phyloP scores from a whole-genome alignment of 805 yeast genomes.

The Candida easanensis region DNA sequence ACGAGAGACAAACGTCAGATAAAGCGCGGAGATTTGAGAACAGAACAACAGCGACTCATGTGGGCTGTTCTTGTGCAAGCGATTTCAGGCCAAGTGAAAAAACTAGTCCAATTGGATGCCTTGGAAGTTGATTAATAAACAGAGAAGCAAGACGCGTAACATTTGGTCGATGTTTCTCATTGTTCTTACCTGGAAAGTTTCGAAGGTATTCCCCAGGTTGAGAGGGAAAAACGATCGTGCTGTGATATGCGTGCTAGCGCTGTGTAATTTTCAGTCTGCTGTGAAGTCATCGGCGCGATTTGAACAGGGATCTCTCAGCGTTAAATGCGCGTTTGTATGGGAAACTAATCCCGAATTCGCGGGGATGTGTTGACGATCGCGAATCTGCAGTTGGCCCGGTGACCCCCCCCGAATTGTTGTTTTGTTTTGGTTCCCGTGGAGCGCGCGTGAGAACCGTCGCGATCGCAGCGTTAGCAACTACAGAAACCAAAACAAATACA shows the following conservation, averaged over 20 bases:
- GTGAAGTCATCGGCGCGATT: conserved; percentile 2
- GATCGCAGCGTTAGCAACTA: conserved; percentile 4
- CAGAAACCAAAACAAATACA: conserved; percentile 16
- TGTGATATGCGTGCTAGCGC: background rate
- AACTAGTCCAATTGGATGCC: no score
- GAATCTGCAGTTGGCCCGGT: conserved; percentile 7
- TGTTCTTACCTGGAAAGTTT: background rate
- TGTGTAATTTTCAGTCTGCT: conserved; percentile 9
- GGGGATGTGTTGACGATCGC: conserved; percentile 3
- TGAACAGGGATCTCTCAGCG: background rate
- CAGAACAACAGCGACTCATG: no score
- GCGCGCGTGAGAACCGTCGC: background rate
- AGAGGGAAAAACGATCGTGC: background rate
- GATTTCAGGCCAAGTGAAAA: no score
- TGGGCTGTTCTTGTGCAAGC: no score
- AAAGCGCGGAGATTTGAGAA: no score
- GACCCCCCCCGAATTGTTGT: conserved; percentile 1
- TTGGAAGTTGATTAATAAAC: no score
- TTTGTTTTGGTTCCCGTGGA: conserved; percentile 10
- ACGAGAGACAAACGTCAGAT: no score
- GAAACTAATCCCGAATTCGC: background rate
- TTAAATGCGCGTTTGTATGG: background rate
- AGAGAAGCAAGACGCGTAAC: no score
- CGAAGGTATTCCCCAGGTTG: no score
- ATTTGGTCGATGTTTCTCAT: background rate